Conservation (phyloP, 805 yeast species). For the Zygoascus biomembranicola region DNA sequence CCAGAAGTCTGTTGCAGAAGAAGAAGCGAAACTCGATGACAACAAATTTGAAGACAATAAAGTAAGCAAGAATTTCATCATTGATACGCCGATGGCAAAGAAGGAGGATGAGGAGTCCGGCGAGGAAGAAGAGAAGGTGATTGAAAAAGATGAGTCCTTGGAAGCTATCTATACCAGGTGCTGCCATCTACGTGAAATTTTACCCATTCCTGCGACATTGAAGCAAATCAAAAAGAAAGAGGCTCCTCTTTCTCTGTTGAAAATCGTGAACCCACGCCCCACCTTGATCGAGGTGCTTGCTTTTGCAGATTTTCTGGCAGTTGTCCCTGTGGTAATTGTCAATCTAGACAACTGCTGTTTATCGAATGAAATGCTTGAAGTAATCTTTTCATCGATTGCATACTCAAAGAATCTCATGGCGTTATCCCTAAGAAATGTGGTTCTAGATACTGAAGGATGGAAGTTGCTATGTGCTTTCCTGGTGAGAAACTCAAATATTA, state of each 20-base stretch:
- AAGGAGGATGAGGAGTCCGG: conserved; percentile 1
- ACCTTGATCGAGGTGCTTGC: conserved; percentile 81
- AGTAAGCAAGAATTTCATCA: conserved; percentile 4
- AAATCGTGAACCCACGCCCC: conserved; percentile 79
- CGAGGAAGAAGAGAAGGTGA: conserved; percentile 26
- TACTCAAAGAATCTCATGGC: conserved; percentile 62
- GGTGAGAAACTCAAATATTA: conserved; percentile 14
- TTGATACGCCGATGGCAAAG: conserved; percentile 16
- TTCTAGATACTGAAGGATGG: conserved; percentile 71
- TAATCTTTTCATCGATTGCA: conserved; percentile 61
- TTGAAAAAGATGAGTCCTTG: conserved; percentile 30
- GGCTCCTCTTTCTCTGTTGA: conserved; percentile 64
- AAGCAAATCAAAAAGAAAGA: conserved; percentile 72
- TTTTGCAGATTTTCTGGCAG: conserved; percentile 78
- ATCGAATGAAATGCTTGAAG: conserved; percentile 66
- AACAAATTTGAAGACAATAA: neutral
- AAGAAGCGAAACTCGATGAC: conserved; percentile 22
- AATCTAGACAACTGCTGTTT: conserved; percentile 73
- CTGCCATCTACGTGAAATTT: conserved; percentile 83
- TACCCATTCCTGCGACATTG: conserved; percentile 85
- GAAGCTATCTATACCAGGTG: conserved; percentile 84
- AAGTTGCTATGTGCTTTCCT: conserved; percentile 44
- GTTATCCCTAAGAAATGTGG: conserved; percentile 69
- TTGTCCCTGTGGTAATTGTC: conserved; percentile 72
- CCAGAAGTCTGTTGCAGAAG: conserved; percentile 4